A percentile compares a stretch with the other conserved stretches of the same genome.
phyloP scores from a whole-genome alignment of 129 eudicot genomes.

The Flaveria sonorensis region DNA sequence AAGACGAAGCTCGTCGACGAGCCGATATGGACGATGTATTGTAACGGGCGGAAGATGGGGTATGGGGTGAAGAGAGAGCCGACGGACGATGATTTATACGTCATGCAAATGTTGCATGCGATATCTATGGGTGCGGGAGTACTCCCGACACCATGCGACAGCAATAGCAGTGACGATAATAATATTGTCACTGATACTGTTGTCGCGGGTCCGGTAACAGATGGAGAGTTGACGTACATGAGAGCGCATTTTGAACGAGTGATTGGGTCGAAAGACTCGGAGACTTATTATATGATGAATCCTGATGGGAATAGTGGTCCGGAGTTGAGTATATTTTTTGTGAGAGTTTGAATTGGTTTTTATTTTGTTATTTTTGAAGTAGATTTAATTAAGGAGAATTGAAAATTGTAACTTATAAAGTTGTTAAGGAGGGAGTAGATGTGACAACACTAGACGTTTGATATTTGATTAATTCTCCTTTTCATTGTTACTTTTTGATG shows the following conservation, averaged over 20 bases:
- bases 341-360: constrained; percentile 45
- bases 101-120: constrained; percentile 76
- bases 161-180: not conserved
- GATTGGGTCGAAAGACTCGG: constrained; percentile 81
- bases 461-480: not conserved
- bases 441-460: not conserved
- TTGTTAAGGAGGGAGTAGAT: not conserved
- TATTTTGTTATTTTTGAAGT: not conserved
- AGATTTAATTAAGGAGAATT: not conserved
- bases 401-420: not conserved
- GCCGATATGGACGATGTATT: constrained; percentile 87
- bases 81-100: constrained; percentile 72
- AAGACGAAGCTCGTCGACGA: constrained; percentile 70
- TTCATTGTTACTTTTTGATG: not conserved
- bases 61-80: constrained; percentile 85
- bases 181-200: not conserved
- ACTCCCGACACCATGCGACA: constrained; percentile 49
- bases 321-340: constrained; percentile 78
- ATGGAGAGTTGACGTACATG: constrained; percentile 90
- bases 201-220: constrained; percentile 26
- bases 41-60: constrained; percentile 79
- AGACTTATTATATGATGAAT: constrained; percentile 89
- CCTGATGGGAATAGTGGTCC: constrained; percentile 90
- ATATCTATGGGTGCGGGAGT: constrained; percentile 95
- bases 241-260: constrained; percentile 83